phyloP scores from a whole-genome alignment of 129 eudicot species.

The Sambucus nigra region DNA sequence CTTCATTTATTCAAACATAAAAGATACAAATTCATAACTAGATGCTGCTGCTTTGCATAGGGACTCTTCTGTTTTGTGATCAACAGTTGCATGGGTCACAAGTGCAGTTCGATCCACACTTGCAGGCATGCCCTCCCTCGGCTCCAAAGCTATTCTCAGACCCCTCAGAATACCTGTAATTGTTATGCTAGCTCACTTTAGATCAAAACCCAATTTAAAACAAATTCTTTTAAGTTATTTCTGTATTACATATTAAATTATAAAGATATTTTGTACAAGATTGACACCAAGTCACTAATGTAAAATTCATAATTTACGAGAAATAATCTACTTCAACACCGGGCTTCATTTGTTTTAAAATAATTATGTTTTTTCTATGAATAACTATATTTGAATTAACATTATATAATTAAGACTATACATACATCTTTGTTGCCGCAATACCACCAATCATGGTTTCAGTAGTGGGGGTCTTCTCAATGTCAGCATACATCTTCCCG shows the following conservation, averaged over 20 bases:
- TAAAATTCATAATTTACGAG: too few species aligned
- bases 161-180: constrained; percentile 9
- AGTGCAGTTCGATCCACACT: constrained; percentile 21
- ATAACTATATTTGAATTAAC: neutral
- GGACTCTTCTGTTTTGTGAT: neutral
- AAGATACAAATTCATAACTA: neutral
- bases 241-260: too few species aligned
- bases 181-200: neutral
- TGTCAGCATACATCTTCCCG: constrained; percentile 46
- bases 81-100: constrained; percentile 29
- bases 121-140: constrained; percentile 19
- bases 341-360: neutral
- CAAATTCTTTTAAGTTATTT: too few species aligned
- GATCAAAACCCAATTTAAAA: too few species aligned
- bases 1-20: neutral
- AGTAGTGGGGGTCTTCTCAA: constrained; percentile 30
- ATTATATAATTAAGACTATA: neutral
- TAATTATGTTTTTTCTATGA: neutral
- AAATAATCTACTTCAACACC: too few species aligned
- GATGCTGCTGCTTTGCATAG: neutral
- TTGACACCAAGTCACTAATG: neutral
- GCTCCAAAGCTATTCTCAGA: constrained; percentile 13
- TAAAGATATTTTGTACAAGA: neutral
- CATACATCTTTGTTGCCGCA: constrained; percentile 47
- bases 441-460: constrained; percentile 36